Evolutionary conservation across 2,329 filamentous ascomycete species (phyloP), one percentile per base, ranked within the genome.

Genomic region (Ophiostoma piceae): DNA sequence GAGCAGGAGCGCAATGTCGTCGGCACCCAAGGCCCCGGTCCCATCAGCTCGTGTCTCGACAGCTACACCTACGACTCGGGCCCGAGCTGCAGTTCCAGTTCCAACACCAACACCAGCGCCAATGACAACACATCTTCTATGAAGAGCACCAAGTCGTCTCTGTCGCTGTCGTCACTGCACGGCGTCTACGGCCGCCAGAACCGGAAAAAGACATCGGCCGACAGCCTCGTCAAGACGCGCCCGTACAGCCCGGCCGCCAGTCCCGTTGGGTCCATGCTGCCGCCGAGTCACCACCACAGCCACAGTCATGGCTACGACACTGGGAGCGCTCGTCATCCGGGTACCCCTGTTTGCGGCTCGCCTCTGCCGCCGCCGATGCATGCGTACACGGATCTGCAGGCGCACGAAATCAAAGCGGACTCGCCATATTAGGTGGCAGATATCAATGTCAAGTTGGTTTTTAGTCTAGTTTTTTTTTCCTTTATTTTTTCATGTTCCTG

Each of bases 31-130:
- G 70, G 70, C n/a, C 54, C 6, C 37, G 67, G 41, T 37, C 62
- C n/a, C 16, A n/a, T 47, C 16, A 5, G 29, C 47, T 1, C 70
- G 11, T 68, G 66, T 43, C 67, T 71, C 16, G 65, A 65, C 16
- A 71, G 70, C 67, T 71, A 71, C 65, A 71, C 70, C 3, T 71
- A 71, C 19, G 67, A 60, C 12, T 19, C 67, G 7, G 32, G 54
- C 16, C 41, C 70, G 12, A 29, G 57, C 57, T 29, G n/a, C 26
- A 62, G 4, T 26, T 29, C 57, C 11, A 29, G 26, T 29, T 29
- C 26, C 26, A 29, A 29, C 26, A 29, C 26, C 26, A 62, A 57
- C n/a, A 11, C 51, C 9, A 26, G n/a, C 51, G 3, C 51, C 43
- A 47, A n/a, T 16, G 43, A 47, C 43, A 47, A 47, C 43, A 8